Evolutionary conservation across 179 eudicot genomes (phyloP).

Genomic region (Spergularia azorica): DNA sequence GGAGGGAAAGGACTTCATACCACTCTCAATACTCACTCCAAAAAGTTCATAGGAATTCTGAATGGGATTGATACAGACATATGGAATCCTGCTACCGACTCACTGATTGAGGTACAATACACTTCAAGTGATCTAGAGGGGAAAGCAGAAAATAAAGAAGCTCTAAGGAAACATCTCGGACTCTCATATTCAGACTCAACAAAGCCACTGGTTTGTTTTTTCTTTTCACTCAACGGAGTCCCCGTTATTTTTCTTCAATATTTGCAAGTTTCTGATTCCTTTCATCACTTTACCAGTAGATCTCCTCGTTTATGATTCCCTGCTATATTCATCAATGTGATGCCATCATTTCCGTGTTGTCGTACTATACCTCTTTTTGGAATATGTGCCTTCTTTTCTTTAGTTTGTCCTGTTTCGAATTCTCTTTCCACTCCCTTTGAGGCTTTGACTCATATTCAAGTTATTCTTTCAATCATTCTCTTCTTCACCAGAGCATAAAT

Average conservation of each 20-base stretch:
- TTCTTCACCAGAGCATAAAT: background rate
- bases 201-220: constrained; percentile 77
- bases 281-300: background rate
- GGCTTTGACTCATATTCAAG: constrained; percentile 1
- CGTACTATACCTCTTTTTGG: background rate
- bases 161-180: constrained; percentile 69
- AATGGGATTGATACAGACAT: constrained; percentile 95
- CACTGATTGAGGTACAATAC: constrained; percentile 70
- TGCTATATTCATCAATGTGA: background rate
- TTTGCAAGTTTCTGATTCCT: background rate
- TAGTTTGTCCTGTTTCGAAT: background rate
- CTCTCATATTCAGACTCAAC: constrained; percentile 54
- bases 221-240: background rate
- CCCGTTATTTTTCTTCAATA: constrained; percentile 8
- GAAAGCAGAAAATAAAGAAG: constrained; percentile 78
- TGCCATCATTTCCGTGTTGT: background rate
- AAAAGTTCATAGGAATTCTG: constrained; percentile 86
- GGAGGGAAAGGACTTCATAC: constrained; percentile 86
- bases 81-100: constrained; percentile 96
- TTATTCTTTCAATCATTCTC: background rate
- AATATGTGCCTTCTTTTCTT: background rate
- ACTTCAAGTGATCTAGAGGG: constrained; percentile 69
- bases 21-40: constrained; percentile 71
- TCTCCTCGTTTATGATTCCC: background rate
- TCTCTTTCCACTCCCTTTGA: background rate